These are phyloP conservation scores for Amaranthus hypochondriacus DNA, from an alignment of 148 eudicot species.

Conservation along the genomic window DNA sequence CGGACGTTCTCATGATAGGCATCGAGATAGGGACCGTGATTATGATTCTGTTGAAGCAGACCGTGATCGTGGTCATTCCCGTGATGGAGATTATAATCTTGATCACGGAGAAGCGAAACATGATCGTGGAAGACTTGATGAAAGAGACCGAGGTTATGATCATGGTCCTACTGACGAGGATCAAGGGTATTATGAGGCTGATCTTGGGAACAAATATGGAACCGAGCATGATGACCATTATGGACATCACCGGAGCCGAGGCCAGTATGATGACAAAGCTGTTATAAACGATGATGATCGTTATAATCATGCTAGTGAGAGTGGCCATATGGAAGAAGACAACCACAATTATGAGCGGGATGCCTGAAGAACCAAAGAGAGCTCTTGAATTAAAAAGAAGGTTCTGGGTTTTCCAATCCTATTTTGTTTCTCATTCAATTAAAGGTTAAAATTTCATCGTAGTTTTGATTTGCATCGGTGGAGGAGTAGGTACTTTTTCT, in stretches of 20 bases:
- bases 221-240: slow-evolving; percentile 41
- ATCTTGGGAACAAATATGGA: slow-evolving; percentile 41
- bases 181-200: slow-evolving; percentile 54
- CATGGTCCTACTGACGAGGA: slow-evolving; percentile 47
- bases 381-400: not conserved
- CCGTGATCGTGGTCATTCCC: slow-evolving; percentile 68
- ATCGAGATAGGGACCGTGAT: slow-evolving; percentile 53
- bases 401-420: not conserved
- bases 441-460: not conserved
- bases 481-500: not conserved
- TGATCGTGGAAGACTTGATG: slow-evolving; percentile 60
- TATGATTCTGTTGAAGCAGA: slow-evolving; percentile 51
- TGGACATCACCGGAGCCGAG: slow-evolving; percentile 40
- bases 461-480: not conserved
- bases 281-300: slow-evolving; percentile 42
- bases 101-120: slow-evolving; percentile 57
- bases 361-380: not conserved
- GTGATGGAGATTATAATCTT: slow-evolving; percentile 66
- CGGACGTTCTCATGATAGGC: slow-evolving; percentile 51
- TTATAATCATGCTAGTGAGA: slow-evolving; percentile 41
- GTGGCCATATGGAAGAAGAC: slow-evolving; percentile 56
- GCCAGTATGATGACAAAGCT: slow-evolving; percentile 36
- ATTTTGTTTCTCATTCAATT: not conserved
- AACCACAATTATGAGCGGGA: slow-evolving; percentile 34
- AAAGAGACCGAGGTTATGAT: slow-evolving; percentile 45